phyloP scores from a whole-genome alignment of 2,329 filamentous ascomycete genomes.

The Furcasterigmium sp. region DNA sequence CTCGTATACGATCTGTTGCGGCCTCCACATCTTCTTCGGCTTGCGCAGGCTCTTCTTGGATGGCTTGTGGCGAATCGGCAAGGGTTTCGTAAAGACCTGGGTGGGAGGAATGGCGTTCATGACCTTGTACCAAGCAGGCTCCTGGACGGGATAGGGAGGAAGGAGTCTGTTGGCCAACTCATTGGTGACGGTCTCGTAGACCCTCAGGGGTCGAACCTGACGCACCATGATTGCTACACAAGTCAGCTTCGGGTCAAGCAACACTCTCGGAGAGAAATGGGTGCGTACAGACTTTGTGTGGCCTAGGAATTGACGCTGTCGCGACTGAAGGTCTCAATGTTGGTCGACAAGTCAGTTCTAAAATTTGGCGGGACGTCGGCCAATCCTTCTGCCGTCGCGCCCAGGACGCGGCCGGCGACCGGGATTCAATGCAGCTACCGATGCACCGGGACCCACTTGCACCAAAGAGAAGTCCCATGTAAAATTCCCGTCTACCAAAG shows the following conservation, averaged over 20 bases:
- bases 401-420: background rate
- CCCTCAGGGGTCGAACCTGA: conserved; percentile 40
- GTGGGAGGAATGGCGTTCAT: conserved; percentile 50
- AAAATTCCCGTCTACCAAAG: background rate
- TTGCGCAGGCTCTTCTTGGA: conserved; percentile 48
- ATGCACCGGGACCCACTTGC: background rate
- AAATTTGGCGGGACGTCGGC: conserved; percentile 13
- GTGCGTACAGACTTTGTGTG: background rate
- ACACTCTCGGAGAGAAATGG: background rate
- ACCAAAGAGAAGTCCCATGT: background rate
- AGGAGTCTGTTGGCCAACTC: conserved; percentile 37
- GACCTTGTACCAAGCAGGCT: conserved; percentile 45
- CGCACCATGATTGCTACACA: conserved; percentile 29
- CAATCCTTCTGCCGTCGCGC: conserved; percentile 10
- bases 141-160: conserved; percentile 22
- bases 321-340: background rate
- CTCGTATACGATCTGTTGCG: conserved; percentile 69
- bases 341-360: background rate
- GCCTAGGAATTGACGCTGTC: background rate
- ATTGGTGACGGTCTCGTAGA: conserved; percentile 39
- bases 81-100: conserved; percentile 50
- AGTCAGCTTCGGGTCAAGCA: background rate
- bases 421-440: background rate
- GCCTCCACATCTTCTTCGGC: conserved; percentile 74
- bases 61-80: conserved; percentile 40